These are phyloP conservation scores for Erythrophleum ivorense DNA, from an alignment of 331 rosid species.

Conservation along the genomic window DNA sequence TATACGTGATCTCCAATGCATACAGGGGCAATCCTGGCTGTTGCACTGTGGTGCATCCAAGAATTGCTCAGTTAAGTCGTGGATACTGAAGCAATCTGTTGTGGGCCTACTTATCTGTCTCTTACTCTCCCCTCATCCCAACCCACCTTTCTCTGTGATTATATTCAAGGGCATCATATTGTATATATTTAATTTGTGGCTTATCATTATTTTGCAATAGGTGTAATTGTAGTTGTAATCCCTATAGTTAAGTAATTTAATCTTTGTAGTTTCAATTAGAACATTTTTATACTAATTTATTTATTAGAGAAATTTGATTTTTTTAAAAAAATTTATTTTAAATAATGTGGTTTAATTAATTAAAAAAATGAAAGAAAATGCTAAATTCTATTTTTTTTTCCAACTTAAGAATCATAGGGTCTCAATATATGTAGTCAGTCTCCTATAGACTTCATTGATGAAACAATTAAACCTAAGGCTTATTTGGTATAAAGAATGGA, in stretches of 20 bases:
- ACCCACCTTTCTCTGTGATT: background rate
- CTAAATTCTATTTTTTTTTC: no score
- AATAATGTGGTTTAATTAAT: background rate
- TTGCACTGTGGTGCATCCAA: background rate
- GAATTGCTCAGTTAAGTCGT: constrained; percentile 22
- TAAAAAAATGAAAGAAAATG: no score
- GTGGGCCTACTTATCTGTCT: background rate
- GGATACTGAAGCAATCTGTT: constrained; percentile 29
- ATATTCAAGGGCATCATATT: constrained; percentile 22
- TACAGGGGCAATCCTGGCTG: background rate
- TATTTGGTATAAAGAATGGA: no score
- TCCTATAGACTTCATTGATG: no score
- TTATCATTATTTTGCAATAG: background rate
- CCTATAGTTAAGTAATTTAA: background rate
- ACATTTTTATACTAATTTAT: background rate
- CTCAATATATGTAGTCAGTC: no score
- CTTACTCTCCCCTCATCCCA: background rate
- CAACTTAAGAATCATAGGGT: no score
- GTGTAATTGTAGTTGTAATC: background rate
- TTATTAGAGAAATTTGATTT: background rate
- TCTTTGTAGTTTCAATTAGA: background rate
- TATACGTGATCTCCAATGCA: background rate
- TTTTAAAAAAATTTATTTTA: background rate
- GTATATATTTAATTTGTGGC: constrained; percentile 11
- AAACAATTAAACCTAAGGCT: no score